Evolutionary conservation across 495 filamentous ascomycete species (phyloP), one percentile per base, ranked within the genome.

Genomic region (Trichoderma parareesei): DNA sequence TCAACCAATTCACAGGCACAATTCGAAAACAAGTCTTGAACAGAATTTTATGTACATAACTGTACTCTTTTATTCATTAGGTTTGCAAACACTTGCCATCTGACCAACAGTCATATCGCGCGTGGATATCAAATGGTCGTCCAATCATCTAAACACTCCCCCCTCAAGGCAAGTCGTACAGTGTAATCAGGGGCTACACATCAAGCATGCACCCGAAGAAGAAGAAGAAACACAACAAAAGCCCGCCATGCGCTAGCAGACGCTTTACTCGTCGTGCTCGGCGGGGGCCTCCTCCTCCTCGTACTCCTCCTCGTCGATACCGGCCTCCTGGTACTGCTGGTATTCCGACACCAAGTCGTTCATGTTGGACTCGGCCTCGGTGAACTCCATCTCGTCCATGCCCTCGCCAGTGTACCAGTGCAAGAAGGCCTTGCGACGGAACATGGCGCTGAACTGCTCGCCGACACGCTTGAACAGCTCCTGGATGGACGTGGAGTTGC

Each of bases 371-470:
- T 99, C 94, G 72, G 94, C 94, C 86, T 98, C 95, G 76, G 94
- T 98, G 82, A 99, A 99, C 84, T 99, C 94, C 94, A 98, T 98
- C 89, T 99, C 94, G 83, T 99, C 94, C 94, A 99, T 99, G 84
- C 94, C 94, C 88, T 99, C 94, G 76, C 93, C 92, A 87, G 94
- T 99, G 81, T 99, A 99, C 94, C 94, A 99, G 87, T 98, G 94
- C 89, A 99, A 91, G 93, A 99, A 99, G 87, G 94, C 94, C 89
- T 98, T 99, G 78, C 94, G 92, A 81, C 94, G 85, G 89, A 98
- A 99, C 94, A 99, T 99, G 74, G 95, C 95, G 81, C 88, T 92
- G 87, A 99, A 99, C 82, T 99, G 94, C 75, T 99, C 94, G 75
- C 94, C 94, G 71, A 99, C 85, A 86, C 94, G 94, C 90, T 98